phyloP scores from a whole-genome alignment of 345 rosid genomes.

The Sisymbrium altissimum region DNA sequence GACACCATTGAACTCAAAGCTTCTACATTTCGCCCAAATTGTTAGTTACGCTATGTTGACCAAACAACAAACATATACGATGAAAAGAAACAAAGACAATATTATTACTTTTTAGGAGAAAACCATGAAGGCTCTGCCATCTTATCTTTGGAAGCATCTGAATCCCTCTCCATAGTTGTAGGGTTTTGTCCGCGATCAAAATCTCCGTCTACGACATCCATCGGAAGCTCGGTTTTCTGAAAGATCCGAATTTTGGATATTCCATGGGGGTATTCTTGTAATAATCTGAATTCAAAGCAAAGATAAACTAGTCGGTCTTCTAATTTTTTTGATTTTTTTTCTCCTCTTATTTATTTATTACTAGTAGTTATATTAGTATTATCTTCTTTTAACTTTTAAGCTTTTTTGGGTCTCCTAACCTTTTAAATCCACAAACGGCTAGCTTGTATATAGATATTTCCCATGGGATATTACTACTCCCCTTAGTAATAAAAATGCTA shows the following conservation, averaged over 20 bases:
- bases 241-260: constrained; percentile 18
- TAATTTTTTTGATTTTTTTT: not conserved
- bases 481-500: no score
- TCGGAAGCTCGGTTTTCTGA: constrained; percentile 6
- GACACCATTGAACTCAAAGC: not conserved
- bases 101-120: constrained; percentile 58
- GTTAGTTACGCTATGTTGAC: not conserved
- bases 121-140: constrained; percentile 68
- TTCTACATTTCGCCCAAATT: not conserved
- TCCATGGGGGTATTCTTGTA: constrained; percentile 10
- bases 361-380: no score
- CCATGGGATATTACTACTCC: no score
- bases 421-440: no score
- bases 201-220: constrained; percentile 25
- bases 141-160: constrained; percentile 31
- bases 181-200: constrained; percentile 33
- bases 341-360: not conserved
- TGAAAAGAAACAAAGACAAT: not conserved
- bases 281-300: not conserved
- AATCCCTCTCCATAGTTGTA: constrained; percentile 34
- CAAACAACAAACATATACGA: not conserved
- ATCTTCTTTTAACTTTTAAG: no score
- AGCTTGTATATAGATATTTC: no score
- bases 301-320: not conserved
- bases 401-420: no score